Percentiles rank a stretch among this genome's conserved stretches.
Conservation (phyloP, 495 filamentous ascomycete species). For the Xylaria curta region DNA sequence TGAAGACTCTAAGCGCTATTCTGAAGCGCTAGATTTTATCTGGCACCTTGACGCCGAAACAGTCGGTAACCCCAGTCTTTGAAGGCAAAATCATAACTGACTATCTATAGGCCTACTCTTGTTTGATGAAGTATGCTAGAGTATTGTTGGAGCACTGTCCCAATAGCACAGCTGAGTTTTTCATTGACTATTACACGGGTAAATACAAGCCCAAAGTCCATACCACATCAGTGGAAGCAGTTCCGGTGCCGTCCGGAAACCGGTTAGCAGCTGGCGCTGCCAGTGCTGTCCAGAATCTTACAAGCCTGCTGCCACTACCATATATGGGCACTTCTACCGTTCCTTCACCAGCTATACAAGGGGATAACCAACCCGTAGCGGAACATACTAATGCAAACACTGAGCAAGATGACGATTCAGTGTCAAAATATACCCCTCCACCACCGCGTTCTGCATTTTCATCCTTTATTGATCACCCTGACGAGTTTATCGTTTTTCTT, state of each 20-base stretch:
- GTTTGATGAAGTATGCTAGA: slow-evolving; percentile 93
- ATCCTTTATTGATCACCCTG: slow-evolving; percentile 91
- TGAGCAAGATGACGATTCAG: slow-evolving; percentile 39
- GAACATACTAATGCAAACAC: slow-evolving; percentile 39
- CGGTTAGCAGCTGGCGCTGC: slow-evolving; percentile 65
- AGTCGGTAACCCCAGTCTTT: slow-evolving; percentile 46
- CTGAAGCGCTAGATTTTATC: slow-evolving; percentile 88
- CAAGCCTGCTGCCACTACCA: slow-evolving; percentile 81
- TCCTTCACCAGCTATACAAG: slow-evolving; percentile 50
- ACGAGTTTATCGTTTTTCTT: slow-evolving; percentile 88
- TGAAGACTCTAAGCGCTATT: slow-evolving; percentile 89
- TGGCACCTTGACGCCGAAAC: slow-evolving; percentile 83
- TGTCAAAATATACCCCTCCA: slow-evolving; percentile 67
- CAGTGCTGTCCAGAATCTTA: slow-evolving; percentile 74
- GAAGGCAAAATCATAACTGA: slow-evolving; percentile 33
- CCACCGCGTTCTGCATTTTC: slow-evolving; percentile 93
- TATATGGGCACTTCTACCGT: slow-evolving; percentile 73
- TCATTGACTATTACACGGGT: slow-evolving; percentile 93
- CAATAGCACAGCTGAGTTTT: slow-evolving; percentile 77
- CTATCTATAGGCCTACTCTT: slow-evolving; percentile 72
- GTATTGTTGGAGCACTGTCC: slow-evolving; percentile 87
- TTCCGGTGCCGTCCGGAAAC: slow-evolving; percentile 46
- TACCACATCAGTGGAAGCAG: slow-evolving; percentile 57
- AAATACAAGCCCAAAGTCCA: slow-evolving; percentile 77
- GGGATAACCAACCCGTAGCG: slow-evolving; percentile 43